Base-by-base conservation (phyloP, 192 early-diverging fungal species). In the Backusella tuberculispora region DNA sequence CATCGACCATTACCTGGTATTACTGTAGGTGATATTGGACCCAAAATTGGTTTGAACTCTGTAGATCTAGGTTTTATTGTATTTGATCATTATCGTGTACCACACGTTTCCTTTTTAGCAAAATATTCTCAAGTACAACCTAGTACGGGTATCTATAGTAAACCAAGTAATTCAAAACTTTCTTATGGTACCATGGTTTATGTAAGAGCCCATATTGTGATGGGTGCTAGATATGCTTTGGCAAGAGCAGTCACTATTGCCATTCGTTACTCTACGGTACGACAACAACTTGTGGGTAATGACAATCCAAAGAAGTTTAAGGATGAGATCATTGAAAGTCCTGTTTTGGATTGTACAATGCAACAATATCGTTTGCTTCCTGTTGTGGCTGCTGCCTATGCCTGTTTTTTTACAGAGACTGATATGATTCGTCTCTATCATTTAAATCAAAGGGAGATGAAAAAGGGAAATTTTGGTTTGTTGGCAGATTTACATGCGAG, bases 61-160 rank as follows among this genome's bases (percentile, higher is more conserved):
- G 89, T 93, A 43, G 95, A 96, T 83, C 95, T 95, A 74, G 95
- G 95, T 46, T 94, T 91, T 83, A 83, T 96, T 69, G 78, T 92
- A 79, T 93, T 96, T 74, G 89, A 95, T 71, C 89, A 89, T 66
- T 90, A 91, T 75, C 92, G 91, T 41, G 88, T 95, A 73, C 93
- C 95, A 21, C 91, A 88, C 64, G 78, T 89, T 75, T 87, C 92
- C 73, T 90, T 97, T 80, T 80, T 97, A 66, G 86, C 91, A 72
- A 88, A 91, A 43, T 93, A 90, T 82, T 89, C 94, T 64, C 81
- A 80, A 47, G 91, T 97, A 13, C 86, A 89, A 71, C 77, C 84
- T 12, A 83, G 84, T 44, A 84, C 87, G 7, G 95, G 94, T 21
- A 83, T 86, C 68, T 94, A 94, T 73, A 76, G 79, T 73, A 89